Evolutionary conservation across 768 basidiomycete species (phyloP).

Genomic region (Russula sp.): DNA sequence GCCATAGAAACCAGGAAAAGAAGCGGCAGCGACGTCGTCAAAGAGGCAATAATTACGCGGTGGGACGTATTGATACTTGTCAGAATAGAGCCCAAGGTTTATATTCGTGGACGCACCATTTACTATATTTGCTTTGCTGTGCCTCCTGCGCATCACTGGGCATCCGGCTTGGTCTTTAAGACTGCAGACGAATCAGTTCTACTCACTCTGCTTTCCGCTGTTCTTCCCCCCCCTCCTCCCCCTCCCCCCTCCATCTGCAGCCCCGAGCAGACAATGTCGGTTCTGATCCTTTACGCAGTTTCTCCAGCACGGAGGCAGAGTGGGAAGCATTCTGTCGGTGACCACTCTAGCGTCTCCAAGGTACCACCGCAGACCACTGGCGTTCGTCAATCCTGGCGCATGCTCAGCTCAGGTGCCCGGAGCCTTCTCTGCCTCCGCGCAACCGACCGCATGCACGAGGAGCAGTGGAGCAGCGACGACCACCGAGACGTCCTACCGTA

Average conservation of each 20-base stretch:
- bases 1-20: slow-evolving; percentile 8
- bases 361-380: neutral
- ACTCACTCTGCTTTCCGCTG: neutral
- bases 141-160: neutral
- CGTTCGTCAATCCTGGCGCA: neutral
- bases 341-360: neutral
- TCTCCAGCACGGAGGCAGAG: neutral
- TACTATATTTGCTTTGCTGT: neutral
- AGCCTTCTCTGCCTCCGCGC: slow-evolving; percentile 2
- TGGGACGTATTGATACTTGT: neutral
- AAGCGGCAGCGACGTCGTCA: neutral
- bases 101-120: neutral
- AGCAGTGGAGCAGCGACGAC: neutral
- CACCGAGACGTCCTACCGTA: neutral
- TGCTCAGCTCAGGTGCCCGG: slow-evolving; percentile 6
- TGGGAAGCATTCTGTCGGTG: neutral
- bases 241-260: too few relatives aligned
- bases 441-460: neutral
- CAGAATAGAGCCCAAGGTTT: neutral
- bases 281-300: neutral
- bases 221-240: neutral
- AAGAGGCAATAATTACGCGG: neutral
- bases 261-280: neutral
- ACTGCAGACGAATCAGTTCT: neutral
- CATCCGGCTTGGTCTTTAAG: neutral